These are phyloP conservation scores for Loxodes magnus DNA, from an alignment of 73 alveolate genomes.

Conservation along the genomic window DNA sequence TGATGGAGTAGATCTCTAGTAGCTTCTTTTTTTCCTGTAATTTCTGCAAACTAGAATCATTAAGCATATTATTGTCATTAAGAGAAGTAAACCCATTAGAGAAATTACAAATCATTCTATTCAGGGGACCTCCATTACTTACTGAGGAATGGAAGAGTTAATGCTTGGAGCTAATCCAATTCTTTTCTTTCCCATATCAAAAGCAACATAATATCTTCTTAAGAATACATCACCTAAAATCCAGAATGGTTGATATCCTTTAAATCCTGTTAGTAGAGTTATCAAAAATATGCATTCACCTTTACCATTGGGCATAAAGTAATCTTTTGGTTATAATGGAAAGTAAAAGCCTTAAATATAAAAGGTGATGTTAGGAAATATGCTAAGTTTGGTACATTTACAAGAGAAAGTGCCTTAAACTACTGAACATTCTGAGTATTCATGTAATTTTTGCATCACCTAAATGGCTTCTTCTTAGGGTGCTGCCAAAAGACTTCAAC, in stretches of 20 bases:
- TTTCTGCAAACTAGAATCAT: too few relatives aligned
- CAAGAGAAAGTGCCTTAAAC: background rate
- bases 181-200: slow-evolving; percentile 20
- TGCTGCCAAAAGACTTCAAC: background rate
- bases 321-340: background rate
- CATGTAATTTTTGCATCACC: too few relatives aligned
- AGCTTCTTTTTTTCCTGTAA: too few relatives aligned
- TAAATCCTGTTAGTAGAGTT: background rate
- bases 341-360: background rate
- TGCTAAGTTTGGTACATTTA: background rate
- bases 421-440: too few relatives aligned
- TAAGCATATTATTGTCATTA: too few relatives aligned
- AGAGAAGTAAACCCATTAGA: too few relatives aligned
- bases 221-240: slow-evolving; percentile 33
- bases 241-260: too few relatives aligned
- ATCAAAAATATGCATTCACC: slow-evolving; percentile 5
- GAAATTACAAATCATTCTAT: too few relatives aligned
- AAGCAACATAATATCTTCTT: slow-evolving; percentile 19
- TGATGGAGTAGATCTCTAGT: too few relatives aligned
- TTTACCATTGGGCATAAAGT: slow-evolving; percentile 1
- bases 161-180: slow-evolving; percentile 17
- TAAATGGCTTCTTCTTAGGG: too few relatives aligned
- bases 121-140: too few relatives aligned
- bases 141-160: too few relatives aligned
- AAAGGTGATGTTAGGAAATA: background rate